Base-by-base conservation (phyloP, 345 rosid species). In the Boechera divaricarpa region DNA sequence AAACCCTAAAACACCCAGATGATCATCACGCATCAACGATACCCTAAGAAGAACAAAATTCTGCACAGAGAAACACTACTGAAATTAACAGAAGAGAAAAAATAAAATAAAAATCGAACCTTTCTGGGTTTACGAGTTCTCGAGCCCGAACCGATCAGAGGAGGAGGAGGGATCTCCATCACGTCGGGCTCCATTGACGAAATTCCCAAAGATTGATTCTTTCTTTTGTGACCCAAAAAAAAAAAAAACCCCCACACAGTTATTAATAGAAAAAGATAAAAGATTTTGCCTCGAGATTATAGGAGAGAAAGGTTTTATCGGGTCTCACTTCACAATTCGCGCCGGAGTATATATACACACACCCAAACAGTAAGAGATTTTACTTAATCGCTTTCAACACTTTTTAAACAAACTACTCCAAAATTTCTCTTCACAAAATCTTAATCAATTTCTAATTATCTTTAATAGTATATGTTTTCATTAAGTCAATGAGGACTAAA, bases 121-220 rank as follows among this genome's bases (percentile, higher is more conserved):
- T 89, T 81, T 70, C 84, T 90, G 29, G 70, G 80, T 78, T 82
- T 89, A n/a, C 78, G 66, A 73, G 59, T 73, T 48, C 74, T 77
- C 29, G 81, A 72, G 61, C 73, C 31, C 41, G 83, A 82, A 77
- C 74, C 75, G 55, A 73, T 7, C 29, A 68, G 83, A 83, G 67
- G 33, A 47, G 53, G 68, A 32, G 89, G 87, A 24, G 88, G 77
- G 80, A 89, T 83, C 83, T 92, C 97, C 74, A 86, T 83, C 54
- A 90, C 90, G 47, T 89, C 92, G 4, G 91, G 85, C 72, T 90
- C 97, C 91, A 92, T 88, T 48, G 71, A 74, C 16, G 77, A 73
- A 57, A 16, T 56, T 31, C 32, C 63, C 55, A 28, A 63, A 73
- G 78, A 33, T 45, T 5, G 47, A 64, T 53, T 63, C 26, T 63